A percentile compares a stretch with the other conserved stretches of the same genome.
phyloP scores from a whole-genome alignment of 352 stramenopile genomes.

The Pythium dissimile region DNA sequence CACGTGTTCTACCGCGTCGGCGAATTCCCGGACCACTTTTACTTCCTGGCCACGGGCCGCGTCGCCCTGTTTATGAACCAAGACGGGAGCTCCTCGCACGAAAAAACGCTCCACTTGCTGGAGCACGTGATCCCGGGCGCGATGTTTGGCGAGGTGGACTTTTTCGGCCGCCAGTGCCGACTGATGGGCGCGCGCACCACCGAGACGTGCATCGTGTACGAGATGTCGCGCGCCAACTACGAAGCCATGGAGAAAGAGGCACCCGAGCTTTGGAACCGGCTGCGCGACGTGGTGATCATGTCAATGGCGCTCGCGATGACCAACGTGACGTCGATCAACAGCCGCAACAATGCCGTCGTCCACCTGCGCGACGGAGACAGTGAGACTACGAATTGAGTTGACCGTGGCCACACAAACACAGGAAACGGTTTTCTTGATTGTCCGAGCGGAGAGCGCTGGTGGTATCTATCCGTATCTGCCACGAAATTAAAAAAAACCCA shows the following conservation, averaged over 20 bases:
- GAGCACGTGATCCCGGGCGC: constrained; percentile 71
- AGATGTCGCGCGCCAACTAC: constrained; percentile 64
- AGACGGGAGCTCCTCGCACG: constrained; percentile 44
- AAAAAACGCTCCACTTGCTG: constrained; percentile 48
- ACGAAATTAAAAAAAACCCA: no score
- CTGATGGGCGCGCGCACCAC: constrained; percentile 54
- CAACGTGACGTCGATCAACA: constrained; percentile 70
- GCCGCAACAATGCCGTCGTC: constrained; percentile 34
- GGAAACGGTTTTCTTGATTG: no score
- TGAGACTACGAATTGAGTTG: background rate
- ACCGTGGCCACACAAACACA: no score
- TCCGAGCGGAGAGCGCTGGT: no score
- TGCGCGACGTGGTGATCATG: constrained; percentile 79
- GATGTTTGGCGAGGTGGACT: constrained; percentile 87
- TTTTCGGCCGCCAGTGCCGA: constrained; percentile 70
- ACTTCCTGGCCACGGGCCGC: constrained; percentile 69
- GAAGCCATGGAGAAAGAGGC: constrained; percentile 53
- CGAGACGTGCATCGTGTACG: constrained; percentile 60
- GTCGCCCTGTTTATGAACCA: constrained; percentile 79
- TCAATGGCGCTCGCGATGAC: constrained; percentile 79
- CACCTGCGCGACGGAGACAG: constrained; percentile 4
- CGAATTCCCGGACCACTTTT: constrained; percentile 60
- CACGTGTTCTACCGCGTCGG: constrained; percentile 76
- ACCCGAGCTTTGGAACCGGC: constrained; percentile 64
- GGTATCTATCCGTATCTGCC: no score